phyloP scores from a whole-genome alignment of 2,329 filamentous ascomycete genomes.

The Diaporthe citri region DNA sequence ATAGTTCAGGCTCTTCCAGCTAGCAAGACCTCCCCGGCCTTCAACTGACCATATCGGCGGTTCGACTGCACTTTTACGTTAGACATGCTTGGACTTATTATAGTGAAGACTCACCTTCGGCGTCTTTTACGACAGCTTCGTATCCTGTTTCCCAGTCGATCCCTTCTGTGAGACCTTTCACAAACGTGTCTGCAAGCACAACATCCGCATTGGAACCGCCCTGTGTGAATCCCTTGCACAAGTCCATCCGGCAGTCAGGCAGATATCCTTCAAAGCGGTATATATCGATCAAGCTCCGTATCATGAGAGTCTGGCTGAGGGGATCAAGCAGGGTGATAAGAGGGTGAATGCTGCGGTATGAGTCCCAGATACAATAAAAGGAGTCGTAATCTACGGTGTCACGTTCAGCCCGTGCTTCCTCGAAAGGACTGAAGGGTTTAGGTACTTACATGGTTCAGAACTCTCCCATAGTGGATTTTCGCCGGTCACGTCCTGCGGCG shows the following conservation, averaged over 20 bases:
- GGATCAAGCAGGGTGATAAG: constrained; percentile 77
- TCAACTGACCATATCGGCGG: constrained; percentile 75
- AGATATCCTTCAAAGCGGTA: constrained; percentile 79
- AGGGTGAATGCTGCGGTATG: constrained; percentile 74
- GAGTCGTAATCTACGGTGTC: constrained; percentile 68
- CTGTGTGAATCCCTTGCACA: constrained; percentile 78
- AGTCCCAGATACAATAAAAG: constrained; percentile 81
- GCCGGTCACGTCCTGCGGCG: constrained; percentile 80
- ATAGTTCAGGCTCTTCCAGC: constrained; percentile 77
- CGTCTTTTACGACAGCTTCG: constrained; percentile 76
- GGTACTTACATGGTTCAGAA: constrained; percentile 63
- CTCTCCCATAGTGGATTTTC: constrained; percentile 76
- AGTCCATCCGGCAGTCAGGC: constrained; percentile 82
- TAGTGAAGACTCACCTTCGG: constrained; percentile 56
- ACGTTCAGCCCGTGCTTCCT: background rate
- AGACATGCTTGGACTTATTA: background rate
- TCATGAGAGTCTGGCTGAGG: constrained; percentile 70
- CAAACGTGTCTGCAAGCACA: constrained; percentile 72
- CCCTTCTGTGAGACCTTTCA: constrained; percentile 68
- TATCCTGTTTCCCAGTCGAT: constrained; percentile 76
- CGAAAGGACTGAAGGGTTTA: no score
- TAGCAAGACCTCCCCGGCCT: constrained; percentile 76
- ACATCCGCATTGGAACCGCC: constrained; percentile 79
- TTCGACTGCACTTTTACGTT: constrained; percentile 55
- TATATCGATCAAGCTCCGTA: constrained; percentile 77